Conservation (phyloP, 23 red algal genomes). For the Cyanidium caldarium region DNA sequence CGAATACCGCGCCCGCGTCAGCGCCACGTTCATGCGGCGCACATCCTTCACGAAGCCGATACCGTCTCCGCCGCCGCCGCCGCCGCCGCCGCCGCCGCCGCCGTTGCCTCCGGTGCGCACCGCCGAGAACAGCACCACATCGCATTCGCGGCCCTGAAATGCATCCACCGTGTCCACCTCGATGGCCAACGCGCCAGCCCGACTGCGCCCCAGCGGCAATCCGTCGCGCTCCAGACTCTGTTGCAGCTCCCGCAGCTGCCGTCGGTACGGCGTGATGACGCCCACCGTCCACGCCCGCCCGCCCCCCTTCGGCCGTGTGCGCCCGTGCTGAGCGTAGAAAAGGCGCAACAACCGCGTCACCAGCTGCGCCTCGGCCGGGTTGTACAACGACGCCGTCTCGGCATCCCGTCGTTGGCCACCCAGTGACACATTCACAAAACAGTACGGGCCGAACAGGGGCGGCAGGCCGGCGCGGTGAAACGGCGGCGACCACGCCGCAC, state of each 20-base stretch:
- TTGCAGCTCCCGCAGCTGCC: slow-evolving; percentile 19
- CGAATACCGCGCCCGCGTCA: slow-evolving; percentile 68
- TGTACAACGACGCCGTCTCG: not conserved
- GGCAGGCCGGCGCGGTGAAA: slow-evolving; percentile 25
- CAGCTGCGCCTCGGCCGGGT: not conserved
- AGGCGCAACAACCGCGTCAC: not conserved
- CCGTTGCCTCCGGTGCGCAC: slow-evolving; percentile 30
- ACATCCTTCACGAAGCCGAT: slow-evolving; percentile 92
- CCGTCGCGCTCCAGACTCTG: slow-evolving; percentile 15
- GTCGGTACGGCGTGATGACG: slow-evolving; percentile 58
- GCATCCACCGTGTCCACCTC: slow-evolving; percentile 88
- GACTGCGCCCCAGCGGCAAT: not conserved
- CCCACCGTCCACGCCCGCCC: slow-evolving; percentile 8
- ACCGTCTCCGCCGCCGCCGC: not conserved
- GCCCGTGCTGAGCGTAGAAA: not conserved
- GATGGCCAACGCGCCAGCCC: slow-evolving; percentile 11
- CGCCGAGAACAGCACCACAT: slow-evolving; percentile 49
- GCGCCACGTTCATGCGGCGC: slow-evolving; percentile 76
- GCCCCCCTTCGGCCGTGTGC: no score
- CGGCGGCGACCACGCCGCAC: slow-evolving; percentile 10
- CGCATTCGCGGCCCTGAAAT: slow-evolving; percentile 80
- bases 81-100: slow-evolving; percentile 16
- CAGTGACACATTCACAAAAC: slow-evolving; percentile 22
- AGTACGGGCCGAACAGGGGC: slow-evolving; percentile 40
- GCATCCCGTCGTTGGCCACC: not conserved